phyloP scores from a whole-genome alignment of 1,139 yeast genomes.

The Suhomyces bribrorum region DNA sequence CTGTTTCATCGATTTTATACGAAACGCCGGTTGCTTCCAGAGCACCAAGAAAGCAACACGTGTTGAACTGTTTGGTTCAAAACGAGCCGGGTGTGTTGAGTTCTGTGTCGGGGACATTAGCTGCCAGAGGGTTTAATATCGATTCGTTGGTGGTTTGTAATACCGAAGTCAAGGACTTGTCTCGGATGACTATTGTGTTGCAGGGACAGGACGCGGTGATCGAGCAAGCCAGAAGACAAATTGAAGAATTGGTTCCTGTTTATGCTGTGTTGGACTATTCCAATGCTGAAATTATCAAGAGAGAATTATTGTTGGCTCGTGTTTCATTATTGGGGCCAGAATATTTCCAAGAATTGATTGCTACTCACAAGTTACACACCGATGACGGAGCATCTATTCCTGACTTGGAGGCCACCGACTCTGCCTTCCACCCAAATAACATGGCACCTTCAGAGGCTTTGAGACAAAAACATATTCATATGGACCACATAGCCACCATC shows the following conservation, averaged over 20 bases:
- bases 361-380: slow-evolving; percentile 68
- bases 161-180: slow-evolving; percentile 92
- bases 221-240: slow-evolving; percentile 98
- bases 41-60: slow-evolving; percentile 77
- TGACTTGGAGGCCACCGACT: slow-evolving; percentile 52
- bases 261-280: slow-evolving; percentile 97
- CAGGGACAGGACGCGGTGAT: slow-evolving; percentile 95
- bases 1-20: slow-evolving; percentile 90
- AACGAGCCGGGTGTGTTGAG: slow-evolving; percentile 98
- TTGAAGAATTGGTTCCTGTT: slow-evolving; percentile 96
- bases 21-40: slow-evolving; percentile 83
- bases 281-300: slow-evolving; percentile 81
- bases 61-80: slow-evolving; percentile 93
- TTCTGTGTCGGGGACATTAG: slow-evolving; percentile 90
- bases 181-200: slow-evolving; percentile 94
- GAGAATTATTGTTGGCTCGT: slow-evolving; percentile 89
- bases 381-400: slow-evolving; percentile 44
- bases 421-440: slow-evolving; percentile 82
- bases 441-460: slow-evolving; percentile 89
- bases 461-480: slow-evolving; percentile 89
- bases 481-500: slow-evolving; percentile 78
- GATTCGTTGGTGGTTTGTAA: slow-evolving; percentile 95
- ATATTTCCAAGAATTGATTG: slow-evolving; percentile 90
- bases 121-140: slow-evolving; percentile 97
- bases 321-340: slow-evolving; percentile 94